Conservation (phyloP, 1,284 basidiomycete genomes). For the Rhodofomes roseus region DNA sequence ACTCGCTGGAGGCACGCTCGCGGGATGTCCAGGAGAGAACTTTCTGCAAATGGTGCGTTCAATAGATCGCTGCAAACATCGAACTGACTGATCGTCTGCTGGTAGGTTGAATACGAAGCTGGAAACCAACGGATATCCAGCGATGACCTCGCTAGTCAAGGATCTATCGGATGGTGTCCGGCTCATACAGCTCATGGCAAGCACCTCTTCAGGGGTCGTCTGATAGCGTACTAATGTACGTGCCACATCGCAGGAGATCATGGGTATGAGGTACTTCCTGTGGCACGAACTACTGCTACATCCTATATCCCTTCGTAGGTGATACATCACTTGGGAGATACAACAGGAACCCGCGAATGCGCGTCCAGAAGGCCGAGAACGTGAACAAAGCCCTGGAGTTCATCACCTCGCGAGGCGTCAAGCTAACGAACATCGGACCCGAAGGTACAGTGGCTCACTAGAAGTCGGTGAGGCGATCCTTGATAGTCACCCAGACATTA, state of each 20-base stretch:
- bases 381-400: conserved; percentile 96
- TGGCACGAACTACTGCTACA: not conserved
- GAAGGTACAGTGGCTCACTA: conserved; percentile 54
- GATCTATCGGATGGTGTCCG: conserved; percentile 96
- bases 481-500: conserved; percentile 67
- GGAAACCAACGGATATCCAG: conserved; percentile 78
- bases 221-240: not conserved
- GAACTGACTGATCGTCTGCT: not conserved
- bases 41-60: conserved; percentile 82
- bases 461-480: not conserved
- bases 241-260: conserved; percentile 70
- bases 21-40: conserved; percentile 71
- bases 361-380: conserved; percentile 97
- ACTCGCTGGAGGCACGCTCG: conserved; percentile 59
- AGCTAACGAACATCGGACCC: conserved; percentile 95
- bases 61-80: not conserved
- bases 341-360: conserved; percentile 86
- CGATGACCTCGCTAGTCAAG: conserved; percentile 87
- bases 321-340: conserved; percentile 90
- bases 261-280: conserved; percentile 54
- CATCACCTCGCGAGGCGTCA: conserved; percentile 91
- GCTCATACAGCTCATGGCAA: conserved; percentile 88
- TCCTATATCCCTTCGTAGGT: conserved; percentile 40
- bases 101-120: conserved; percentile 94
- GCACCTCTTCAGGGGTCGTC: conserved; percentile 18